Conservation (phyloP, 768 basidiomycete genomes). For the Chalciporus sphaerocephalus region DNA sequence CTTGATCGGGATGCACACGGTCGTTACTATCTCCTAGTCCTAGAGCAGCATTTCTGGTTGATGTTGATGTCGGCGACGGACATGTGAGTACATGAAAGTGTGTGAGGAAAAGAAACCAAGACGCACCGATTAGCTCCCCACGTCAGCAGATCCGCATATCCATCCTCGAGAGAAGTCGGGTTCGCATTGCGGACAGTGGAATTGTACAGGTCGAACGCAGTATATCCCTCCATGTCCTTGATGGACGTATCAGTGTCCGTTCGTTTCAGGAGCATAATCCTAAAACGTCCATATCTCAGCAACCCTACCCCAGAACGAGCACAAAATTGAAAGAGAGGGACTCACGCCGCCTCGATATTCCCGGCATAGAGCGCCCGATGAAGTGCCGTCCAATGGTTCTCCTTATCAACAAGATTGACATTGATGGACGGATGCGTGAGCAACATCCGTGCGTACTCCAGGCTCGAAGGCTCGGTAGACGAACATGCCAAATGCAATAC, state of each 20-base stretch:
- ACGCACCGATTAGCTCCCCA: slow-evolving; percentile 81
- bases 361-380: slow-evolving; percentile 83
- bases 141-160: slow-evolving; percentile 62
- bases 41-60: slow-evolving; percentile 77
- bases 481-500: slow-evolving; percentile 80
- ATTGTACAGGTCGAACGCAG: slow-evolving; percentile 91
- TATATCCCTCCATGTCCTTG: slow-evolving; percentile 87
- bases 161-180: slow-evolving; percentile 38
- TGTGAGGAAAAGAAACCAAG: background rate
- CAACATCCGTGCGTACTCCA: slow-evolving; percentile 75
- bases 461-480: slow-evolving; percentile 51
- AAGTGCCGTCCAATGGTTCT: slow-evolving; percentile 88
- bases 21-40: slow-evolving; percentile 81
- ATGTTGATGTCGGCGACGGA: background rate
- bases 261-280: slow-evolving; percentile 70
- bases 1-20: slow-evolving; percentile 72
- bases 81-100: background rate
- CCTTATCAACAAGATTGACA: slow-evolving; percentile 74
- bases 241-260: slow-evolving; percentile 65
- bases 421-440: slow-evolving; percentile 72
- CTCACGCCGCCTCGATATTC: slow-evolving; percentile 67
- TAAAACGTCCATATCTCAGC: slow-evolving; percentile 32
- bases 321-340: slow-evolving; percentile 7
- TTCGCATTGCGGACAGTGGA: slow-evolving; percentile 76
- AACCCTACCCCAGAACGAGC: background rate